These are phyloP conservation scores for Nakazawaea sp. DNA, from an alignment of 805 yeast genomes.

Conservation along the genomic window DNA sequence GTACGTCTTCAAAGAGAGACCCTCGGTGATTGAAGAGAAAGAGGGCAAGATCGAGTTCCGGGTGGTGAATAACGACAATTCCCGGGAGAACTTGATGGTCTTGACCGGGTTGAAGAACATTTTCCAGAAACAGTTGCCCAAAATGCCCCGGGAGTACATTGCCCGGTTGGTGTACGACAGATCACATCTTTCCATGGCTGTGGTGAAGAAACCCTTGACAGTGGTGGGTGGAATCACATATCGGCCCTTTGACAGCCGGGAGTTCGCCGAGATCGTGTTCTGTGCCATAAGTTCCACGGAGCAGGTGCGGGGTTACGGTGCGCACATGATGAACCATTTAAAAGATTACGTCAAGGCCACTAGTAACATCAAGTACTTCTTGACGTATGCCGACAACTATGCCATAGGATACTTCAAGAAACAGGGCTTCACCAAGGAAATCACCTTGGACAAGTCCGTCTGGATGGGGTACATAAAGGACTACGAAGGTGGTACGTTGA, in stretches of 20 bases:
- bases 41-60: constrained; percentile 92
- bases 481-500: constrained; percentile 96
- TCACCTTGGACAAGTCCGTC: constrained; percentile 70
- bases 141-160: constrained; percentile 97
- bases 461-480: constrained; percentile 99
- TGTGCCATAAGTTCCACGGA: constrained; percentile 97
- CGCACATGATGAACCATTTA: constrained; percentile 95
- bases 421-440: constrained; percentile 96
- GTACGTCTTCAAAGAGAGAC: constrained; percentile 84
- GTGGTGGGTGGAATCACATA: constrained; percentile 98
- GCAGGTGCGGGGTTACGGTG: constrained; percentile 98
- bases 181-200: constrained; percentile 93
- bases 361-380: constrained; percentile 74
- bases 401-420: constrained; percentile 98
- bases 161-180: constrained; percentile 92
- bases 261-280: constrained; percentile 96
- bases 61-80: constrained; percentile 92
- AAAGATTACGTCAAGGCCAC: constrained; percentile 93
- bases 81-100: constrained; percentile 81
- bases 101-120: constrained; percentile 93
- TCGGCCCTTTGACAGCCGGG: constrained; percentile 84
- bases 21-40: constrained; percentile 89
- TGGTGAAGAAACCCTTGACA: constrained; percentile 84
- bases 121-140: constrained; percentile 95
- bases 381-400: constrained; percentile 97